Base-by-base conservation (phyloP, 345 rosid species). In the Salix suchowensis region DNA sequence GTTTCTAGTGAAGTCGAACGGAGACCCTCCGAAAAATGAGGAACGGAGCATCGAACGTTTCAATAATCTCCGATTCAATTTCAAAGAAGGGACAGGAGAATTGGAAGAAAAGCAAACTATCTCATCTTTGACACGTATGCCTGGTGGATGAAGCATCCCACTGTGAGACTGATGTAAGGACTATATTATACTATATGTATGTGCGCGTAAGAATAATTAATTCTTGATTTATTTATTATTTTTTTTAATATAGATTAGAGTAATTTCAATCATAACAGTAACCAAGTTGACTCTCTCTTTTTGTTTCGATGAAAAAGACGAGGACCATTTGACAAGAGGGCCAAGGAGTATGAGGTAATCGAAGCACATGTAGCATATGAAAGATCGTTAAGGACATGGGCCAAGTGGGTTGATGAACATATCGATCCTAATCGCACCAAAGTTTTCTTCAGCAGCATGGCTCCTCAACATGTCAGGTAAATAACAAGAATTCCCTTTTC, bases 111-210 rank as follows among this genome's bases (percentile, higher is more conserved):
- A 81, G 24, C 77, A 8, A 88, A 88, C 76, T 90, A 75, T 65
- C 86, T 91, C 55, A 72, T 91, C 65, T 90, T 91, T 77, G 88
- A 89, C 79, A 76, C 94, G 2, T 90, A 88, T 39, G 81, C 84
- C 66, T 91, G 97, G 97, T 91, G 94, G 97, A 84, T 76, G 28
- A 85, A 82, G 70, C 69, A 82, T 73, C 82, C 80, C 32, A 83
- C 81, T 37, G 73, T 88, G 73, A 88, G 87, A 89, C 84, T 87
- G 26, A 32, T 88, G 94, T 89, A 85, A 86, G 92, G 5, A 46
- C 52, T 81, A 62, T 55, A 21, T 46, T 11, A 16, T 28, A 2
- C n/a, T 10, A 42, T 40, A 42, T 42, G 46, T 42, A 42, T 11
- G 14, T 0, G 46, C 3, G 2, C 24, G 24, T 15, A 10, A 44